Percentiles rank a stretch among this genome's conserved stretches.
Conservation (phyloP, 257 asterid species). For the Osmanthus fragrans region DNA sequence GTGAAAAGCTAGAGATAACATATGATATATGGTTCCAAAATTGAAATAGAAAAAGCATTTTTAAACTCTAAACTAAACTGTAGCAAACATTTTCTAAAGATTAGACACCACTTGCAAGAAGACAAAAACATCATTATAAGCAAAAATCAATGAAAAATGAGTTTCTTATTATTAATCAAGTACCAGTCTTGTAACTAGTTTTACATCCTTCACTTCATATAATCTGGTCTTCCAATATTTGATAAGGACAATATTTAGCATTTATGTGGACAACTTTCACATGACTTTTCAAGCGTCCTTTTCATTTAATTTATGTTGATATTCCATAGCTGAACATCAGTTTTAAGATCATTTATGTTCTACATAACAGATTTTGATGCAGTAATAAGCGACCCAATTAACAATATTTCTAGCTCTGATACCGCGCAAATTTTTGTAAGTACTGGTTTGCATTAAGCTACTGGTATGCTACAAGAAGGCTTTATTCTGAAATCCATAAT, state of each 20-base stretch:
- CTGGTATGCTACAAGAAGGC: background rate
- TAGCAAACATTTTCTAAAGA: background rate
- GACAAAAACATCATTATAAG: background rate
- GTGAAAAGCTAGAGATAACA: conserved; percentile 1
- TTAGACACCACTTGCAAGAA: background rate
- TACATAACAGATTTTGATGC: background rate
- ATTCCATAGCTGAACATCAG: background rate
- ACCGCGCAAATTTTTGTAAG: background rate
- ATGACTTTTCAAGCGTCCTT: background rate
- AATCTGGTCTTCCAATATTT: background rate
- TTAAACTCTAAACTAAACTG: background rate
- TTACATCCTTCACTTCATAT: too few relatives aligned
- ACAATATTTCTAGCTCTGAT: background rate
- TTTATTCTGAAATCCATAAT: background rate
- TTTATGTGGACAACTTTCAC: background rate
- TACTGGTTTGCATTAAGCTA: background rate
- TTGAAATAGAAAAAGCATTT: background rate
- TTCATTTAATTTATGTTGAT: background rate
- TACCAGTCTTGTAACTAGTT: too few relatives aligned
- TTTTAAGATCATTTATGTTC: background rate
- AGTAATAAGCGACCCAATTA: background rate
- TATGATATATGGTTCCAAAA: background rate
- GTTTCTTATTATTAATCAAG: too few relatives aligned
- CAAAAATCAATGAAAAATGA: too few relatives aligned
- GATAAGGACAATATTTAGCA: background rate